Evolutionary conservation across 2,329 filamentous ascomycete genomes (phyloP), one percentile per base, ranked within the genome.

Genomic region (Fusarium redolens): DNA sequence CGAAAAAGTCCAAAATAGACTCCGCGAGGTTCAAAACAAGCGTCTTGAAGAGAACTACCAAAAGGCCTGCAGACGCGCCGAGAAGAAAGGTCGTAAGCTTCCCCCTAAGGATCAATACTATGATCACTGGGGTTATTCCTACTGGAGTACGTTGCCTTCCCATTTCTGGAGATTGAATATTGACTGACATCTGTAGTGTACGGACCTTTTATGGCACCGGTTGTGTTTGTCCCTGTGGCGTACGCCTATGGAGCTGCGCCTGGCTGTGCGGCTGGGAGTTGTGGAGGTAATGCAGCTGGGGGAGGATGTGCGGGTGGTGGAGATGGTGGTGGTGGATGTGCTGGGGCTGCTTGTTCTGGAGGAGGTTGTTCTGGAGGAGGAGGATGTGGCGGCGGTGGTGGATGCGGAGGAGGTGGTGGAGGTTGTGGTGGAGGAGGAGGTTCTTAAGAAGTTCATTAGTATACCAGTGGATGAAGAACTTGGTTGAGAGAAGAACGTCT

Each of bases 11-110:
- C 63, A 71, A 3, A 64, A 51, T 12, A 71, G 65, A 72, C 25
- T 65, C 61, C 61, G 77, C 62, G 54, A 56, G 2, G 15, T 65
- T 3, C 64, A 80, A 8, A 68, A 73, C 51, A 76, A 68, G 13
- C 82, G 82, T 1, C 78, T 88, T 0, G 88, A 92, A 33, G 81
- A 81, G 7, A 86, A 88, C 37, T 93, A 93, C 78, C 80, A 82
- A 31, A 88, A 86, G 68, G 88, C 88, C 1, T 79, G 80, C 22
- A 84, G 82, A 47, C 83, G 88, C 3, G 87, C 88, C 0, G 80
- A 82, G 65, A 86, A 84, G 67, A 86, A 86, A 65, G 87, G 87
- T 7, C 81, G 86, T 7, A 80, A 80, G 1, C 72, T 88, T 7
- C 87, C 87, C 4, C 80, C 83, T 0, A 79, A 82, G n/a, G 82